A percentile compares a stretch with the other conserved stretches of the same genome.
Evolutionary conservation across 768 basidiomycete genomes (phyloP).

Genomic region (Pleurotus salmoneostramineus): DNA sequence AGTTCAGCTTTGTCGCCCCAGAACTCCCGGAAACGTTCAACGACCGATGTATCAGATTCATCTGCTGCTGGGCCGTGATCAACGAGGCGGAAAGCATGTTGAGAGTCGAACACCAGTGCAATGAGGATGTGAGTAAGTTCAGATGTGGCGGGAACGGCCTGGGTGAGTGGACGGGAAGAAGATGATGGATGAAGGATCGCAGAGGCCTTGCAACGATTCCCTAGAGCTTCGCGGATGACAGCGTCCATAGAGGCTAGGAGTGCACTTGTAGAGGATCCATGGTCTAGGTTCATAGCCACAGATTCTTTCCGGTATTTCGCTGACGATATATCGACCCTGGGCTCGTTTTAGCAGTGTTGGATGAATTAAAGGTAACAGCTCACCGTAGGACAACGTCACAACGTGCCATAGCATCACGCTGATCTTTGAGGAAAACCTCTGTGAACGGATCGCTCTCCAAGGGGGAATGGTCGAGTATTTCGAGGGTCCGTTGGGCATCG

Average conservation of each 20-base stretch:
- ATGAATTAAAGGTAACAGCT: conserved; percentile 14
- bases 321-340: conserved; percentile 55
- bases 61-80: conserved; percentile 88
- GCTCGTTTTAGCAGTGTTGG: conserved; percentile 1
- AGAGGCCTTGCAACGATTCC: conserved; percentile 64
- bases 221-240: conserved; percentile 62
- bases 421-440: conserved; percentile 69
- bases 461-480: conserved; percentile 47
- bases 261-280: conserved; percentile 55
- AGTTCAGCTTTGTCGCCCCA: conserved; percentile 95
- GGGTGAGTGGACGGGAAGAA: conserved; percentile 40
- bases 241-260: conserved; percentile 49
- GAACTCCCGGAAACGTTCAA: conserved; percentile 68
- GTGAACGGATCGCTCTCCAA: conserved; percentile 60
- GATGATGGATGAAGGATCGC: conserved; percentile 55
- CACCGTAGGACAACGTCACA: conserved; percentile 76
- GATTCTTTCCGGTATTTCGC: conserved; percentile 41
- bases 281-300: conserved; percentile 46
- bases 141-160: conserved; percentile 49
- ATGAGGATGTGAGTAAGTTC: conserved; percentile 46
- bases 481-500: conserved; percentile 74
- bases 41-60: conserved; percentile 45
- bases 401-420: conserved; percentile 55
- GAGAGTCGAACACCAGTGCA: conserved; percentile 71
- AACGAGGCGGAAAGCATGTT: conserved; percentile 77